phyloP scores from a whole-genome alignment of 306 rosid genomes.

The Ochetophila trinervis region DNA sequence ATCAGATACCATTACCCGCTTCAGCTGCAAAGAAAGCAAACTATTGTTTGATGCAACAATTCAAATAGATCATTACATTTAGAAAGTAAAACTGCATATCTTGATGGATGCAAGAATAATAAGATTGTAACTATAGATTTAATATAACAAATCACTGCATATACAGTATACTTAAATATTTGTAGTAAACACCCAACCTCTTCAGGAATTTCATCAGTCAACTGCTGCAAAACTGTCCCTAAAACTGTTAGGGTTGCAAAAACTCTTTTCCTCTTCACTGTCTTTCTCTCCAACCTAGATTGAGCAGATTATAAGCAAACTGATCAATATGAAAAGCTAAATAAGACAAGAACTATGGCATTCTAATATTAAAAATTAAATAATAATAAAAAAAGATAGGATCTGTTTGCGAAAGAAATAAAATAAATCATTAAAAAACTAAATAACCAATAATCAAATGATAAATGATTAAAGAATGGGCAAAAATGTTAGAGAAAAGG shows the following conservation, averaged over 20 bases:
- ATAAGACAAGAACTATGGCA: slow-evolving; percentile 5
- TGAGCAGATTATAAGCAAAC: slow-evolving; percentile 9
- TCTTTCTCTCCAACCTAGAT: slow-evolving; percentile 81
- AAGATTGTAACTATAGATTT: no score
- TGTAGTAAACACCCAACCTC: slow-evolving; percentile 52
- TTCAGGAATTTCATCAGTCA: slow-evolving; percentile 74
- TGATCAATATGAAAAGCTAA: neutral
- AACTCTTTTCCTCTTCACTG: slow-evolving; percentile 78
- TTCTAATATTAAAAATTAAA: no score
- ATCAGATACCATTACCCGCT: slow-evolving; percentile 74
- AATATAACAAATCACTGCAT: no score
- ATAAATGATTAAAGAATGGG: no score
- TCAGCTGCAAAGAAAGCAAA: slow-evolving; percentile 54
- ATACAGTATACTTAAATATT: no score
- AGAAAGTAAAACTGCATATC: neutral
- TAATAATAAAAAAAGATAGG: neutral
- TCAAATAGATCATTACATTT: neutral
- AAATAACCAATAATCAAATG: no score
- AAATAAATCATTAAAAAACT: neutral
- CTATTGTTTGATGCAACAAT: neutral
- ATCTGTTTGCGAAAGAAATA: neutral
- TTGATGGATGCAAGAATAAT: neutral
- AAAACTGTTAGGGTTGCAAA: slow-evolving; percentile 84
- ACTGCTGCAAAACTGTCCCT: slow-evolving; percentile 75
- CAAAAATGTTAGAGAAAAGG: no score